Percentiles rank a stretch among this genome's conserved stretches.
Conservation (phyloP, 495 filamentous ascomycete species). For the Talaromyces stipitatus region DNA sequence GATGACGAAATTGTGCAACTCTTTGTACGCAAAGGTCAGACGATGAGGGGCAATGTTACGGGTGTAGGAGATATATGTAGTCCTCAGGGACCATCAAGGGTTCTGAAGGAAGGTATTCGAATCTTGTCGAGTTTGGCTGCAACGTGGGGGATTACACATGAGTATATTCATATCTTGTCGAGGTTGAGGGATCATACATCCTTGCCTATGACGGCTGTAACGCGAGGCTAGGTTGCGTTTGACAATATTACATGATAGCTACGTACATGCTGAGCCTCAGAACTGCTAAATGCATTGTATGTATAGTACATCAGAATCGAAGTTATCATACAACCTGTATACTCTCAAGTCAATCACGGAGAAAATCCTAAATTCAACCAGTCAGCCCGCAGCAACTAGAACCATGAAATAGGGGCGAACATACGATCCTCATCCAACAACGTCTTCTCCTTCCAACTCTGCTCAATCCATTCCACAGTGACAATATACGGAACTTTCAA, state of each 20-base stretch:
- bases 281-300: too few relatives aligned
- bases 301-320: too few relatives aligned
- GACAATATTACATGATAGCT: too few relatives aligned
- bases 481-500: slow-evolving; percentile 64
- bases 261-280: too few relatives aligned
- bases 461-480: slow-evolving; percentile 61
- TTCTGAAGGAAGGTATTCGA: slow-evolving; percentile 36
- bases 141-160: slow-evolving; percentile 30
- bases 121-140: slow-evolving; percentile 26
- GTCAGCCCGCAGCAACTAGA: not conserved
- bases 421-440: slow-evolving; percentile 69
- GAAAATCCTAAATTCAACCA: not conserved
- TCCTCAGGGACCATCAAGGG: slow-evolving; percentile 30
- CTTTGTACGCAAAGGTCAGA: slow-evolving; percentile 41
- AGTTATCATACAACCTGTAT: too few relatives aligned
- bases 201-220: not conserved
- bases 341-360: not conserved
- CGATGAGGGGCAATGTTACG: slow-evolving; percentile 38
- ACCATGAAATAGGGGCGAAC: not conserved
- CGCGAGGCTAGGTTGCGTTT: not conserved
- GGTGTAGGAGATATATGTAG: slow-evolving; percentile 44
- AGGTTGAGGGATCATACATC: slow-evolving; percentile 14
- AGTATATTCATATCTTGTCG: slow-evolving; percentile 23
- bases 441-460: slow-evolving; percentile 74
- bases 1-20: slow-evolving; percentile 48